A percentile compares a stretch with the other conserved stretches of the same genome.
Evolutionary conservation across 23 red algal genomes (phyloP).

Genomic region (Cyanidiococcus yangmingshanensis): DNA sequence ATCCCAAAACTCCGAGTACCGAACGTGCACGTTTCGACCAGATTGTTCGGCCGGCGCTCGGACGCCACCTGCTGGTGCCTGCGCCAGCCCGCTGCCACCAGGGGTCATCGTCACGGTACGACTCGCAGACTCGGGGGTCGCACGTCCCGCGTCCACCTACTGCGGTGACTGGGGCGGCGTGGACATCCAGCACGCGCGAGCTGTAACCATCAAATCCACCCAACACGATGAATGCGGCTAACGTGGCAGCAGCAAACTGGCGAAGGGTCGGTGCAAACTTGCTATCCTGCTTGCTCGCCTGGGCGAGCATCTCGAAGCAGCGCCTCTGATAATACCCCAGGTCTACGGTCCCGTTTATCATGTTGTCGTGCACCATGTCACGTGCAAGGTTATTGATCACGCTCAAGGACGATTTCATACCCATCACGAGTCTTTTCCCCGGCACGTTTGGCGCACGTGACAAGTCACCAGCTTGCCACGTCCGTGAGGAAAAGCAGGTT

Average conservation of each 20-base stretch:
- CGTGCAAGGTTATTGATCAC: not conserved
- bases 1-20: slow-evolving; percentile 87
- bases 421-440: not conserved
- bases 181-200: not conserved
- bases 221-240: slow-evolving; percentile 1
- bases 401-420: not conserved
- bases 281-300: not conserved
- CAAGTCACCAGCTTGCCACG: no score
- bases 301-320: not conserved
- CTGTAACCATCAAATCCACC: not conserved
- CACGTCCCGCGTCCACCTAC: not conserved
- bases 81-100: not conserved
- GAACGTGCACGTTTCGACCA: slow-evolving; percentile 7
- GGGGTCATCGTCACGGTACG: not conserved
- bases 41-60: not conserved
- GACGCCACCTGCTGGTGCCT: not conserved
- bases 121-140: no score
- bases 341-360: not conserved
- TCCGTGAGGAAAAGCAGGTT: no score
- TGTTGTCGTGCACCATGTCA: not conserved
- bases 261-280: not conserved
- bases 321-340: not conserved
- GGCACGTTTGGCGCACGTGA: no score
- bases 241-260: not conserved
- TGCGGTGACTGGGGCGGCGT: not conserved